Conservation (phyloP, 352 stramenopile species). For the Globisporangium parvum region DNA sequence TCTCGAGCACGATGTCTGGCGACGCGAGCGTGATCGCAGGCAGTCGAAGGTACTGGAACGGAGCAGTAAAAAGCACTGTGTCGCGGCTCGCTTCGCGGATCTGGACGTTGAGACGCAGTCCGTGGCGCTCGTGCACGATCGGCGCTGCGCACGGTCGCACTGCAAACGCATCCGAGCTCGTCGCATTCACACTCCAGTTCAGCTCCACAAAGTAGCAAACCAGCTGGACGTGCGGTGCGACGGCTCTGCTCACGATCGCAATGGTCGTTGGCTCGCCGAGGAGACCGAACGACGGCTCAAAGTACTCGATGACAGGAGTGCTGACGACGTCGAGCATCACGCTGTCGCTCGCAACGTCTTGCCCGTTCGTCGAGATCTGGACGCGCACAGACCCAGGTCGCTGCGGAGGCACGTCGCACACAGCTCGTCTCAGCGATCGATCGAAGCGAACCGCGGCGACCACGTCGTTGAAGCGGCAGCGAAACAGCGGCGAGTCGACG, state of each 20-base stretch:
- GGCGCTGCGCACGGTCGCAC: background rate
- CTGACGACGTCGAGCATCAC: slow-evolving; percentile 7
- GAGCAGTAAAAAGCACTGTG: slow-evolving; percentile 18
- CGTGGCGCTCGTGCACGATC: background rate
- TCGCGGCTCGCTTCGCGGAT: slow-evolving; percentile 22
- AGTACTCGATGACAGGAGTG: slow-evolving; percentile 19
- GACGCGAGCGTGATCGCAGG: slow-evolving; percentile 9
- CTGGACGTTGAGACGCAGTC: slow-evolving; percentile 8
- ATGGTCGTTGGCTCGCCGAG: slow-evolving; percentile 17
- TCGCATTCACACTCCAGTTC: background rate
- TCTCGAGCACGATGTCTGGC: slow-evolving; percentile 9
- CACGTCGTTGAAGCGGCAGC: slow-evolving; percentile 5
- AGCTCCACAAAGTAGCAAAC: slow-evolving; percentile 18
- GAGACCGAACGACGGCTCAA: slow-evolving; percentile 14
- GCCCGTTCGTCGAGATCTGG: slow-evolving; percentile 30
- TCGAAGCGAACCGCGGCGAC: background rate
- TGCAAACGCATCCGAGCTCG: background rate
- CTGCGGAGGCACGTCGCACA: slow-evolving; percentile 7
- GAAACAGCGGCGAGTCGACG: slow-evolving; percentile 9
- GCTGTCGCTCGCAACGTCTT: slow-evolving; percentile 26
- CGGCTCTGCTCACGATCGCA: slow-evolving; percentile 19
- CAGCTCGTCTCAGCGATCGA: background rate
- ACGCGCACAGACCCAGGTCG: background rate
- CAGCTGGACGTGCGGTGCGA: slow-evolving; percentile 16
- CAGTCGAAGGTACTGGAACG: slow-evolving; percentile 18